These are phyloP conservation scores for Eucalyptus cloeziana DNA, from an alignment of 345 rosid species.

Conservation along the genomic window DNA sequence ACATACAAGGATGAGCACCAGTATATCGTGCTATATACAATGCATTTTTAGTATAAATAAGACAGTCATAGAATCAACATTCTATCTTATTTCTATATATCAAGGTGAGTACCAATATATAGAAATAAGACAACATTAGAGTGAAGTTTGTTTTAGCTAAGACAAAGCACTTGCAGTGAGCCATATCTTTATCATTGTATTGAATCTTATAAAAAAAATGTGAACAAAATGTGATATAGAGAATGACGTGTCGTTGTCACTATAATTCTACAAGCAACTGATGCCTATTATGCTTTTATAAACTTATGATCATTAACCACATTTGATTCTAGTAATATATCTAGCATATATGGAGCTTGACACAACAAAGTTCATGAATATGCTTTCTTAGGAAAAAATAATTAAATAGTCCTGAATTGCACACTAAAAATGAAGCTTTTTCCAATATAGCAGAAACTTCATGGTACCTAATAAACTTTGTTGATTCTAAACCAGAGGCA, in stretches of 20 bases:
- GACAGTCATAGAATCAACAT: too few relatives aligned
- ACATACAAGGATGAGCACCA: too few relatives aligned
- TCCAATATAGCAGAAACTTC: neutral
- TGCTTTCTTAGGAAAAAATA: neutral
- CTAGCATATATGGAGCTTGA: neutral
- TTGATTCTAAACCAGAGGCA: conserved; percentile 8
- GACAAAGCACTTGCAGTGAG: too few relatives aligned
- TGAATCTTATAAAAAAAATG: neutral
- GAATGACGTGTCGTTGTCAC: neutral
- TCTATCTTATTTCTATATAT: too few relatives aligned
- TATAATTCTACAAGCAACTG: neutral
- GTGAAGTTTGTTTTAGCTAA: too few relatives aligned
- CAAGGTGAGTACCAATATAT: too few relatives aligned
- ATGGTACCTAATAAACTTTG: too few relatives aligned
- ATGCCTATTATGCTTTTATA: neutral
- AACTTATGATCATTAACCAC: neutral
- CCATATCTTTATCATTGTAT: neutral
- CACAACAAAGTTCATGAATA: neutral
- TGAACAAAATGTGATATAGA: neutral
- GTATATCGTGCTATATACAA: too few relatives aligned
- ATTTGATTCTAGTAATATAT: neutral
- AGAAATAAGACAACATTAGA: too few relatives aligned
- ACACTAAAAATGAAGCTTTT: neutral
- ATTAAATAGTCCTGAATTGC: neutral
- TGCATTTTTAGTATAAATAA: too few relatives aligned